Conservation (phyloP, 768 basidiomycete species). For the Termitomyces sp. region DNA sequence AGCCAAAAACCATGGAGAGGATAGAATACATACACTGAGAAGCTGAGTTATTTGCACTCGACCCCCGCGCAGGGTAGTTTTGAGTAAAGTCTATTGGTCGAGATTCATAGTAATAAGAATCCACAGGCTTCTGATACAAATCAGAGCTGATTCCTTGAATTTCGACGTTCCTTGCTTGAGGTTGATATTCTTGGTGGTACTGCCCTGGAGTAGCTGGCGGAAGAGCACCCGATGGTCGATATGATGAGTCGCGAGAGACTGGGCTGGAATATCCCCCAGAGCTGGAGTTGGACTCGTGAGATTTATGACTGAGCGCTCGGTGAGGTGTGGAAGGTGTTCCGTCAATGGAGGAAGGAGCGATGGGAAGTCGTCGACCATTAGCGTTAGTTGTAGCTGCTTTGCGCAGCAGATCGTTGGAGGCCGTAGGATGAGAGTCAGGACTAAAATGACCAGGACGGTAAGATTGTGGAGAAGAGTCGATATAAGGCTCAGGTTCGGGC, state of each 20-base stretch:
- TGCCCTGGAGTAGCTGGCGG: slow-evolving; percentile 25
- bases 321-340: slow-evolving; percentile 17
- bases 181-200: slow-evolving; percentile 5
- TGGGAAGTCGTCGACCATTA: slow-evolving; percentile 24
- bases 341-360: slow-evolving; percentile 18
- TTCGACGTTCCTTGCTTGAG: slow-evolving; percentile 5
- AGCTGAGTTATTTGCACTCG: background rate
- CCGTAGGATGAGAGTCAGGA: slow-evolving; percentile 22
- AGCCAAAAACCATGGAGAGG: background rate
- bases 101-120: slow-evolving; percentile 13
- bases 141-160: slow-evolving; percentile 10
- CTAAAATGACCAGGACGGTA: slow-evolving; percentile 22
- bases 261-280: slow-evolving; percentile 19
- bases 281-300: slow-evolving; percentile 17
- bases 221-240: slow-evolving; percentile 28
- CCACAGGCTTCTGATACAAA: slow-evolving; percentile 14
- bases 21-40: slow-evolving; percentile 11
- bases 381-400: slow-evolving; percentile 22
- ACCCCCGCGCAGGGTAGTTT: slow-evolving; percentile 3
- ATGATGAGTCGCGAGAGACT: slow-evolving; percentile 16
- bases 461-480: slow-evolving; percentile 19
- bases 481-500: slow-evolving; percentile 41
- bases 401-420: slow-evolving; percentile 25
- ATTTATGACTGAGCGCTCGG: slow-evolving; percentile 9
- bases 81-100: slow-evolving; percentile 8